Evolutionary conservation across 208 protist species (phyloP), one percentile per base, ranked within the genome.

Genomic region (Leishmania arabica): DNA sequence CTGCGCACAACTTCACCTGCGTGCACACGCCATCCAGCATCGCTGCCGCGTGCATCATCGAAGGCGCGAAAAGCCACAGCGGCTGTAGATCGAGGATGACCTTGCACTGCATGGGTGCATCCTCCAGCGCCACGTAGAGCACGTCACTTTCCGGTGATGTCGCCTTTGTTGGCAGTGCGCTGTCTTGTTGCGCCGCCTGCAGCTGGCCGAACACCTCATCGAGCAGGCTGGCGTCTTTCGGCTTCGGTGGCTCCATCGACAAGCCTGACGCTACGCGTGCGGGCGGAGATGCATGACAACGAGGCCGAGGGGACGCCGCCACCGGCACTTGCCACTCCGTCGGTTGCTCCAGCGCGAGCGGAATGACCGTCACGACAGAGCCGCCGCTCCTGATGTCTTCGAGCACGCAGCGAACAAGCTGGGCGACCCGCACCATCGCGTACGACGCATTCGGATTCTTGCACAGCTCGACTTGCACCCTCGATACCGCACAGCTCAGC

Each of bases 21-120:
- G 64, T 45, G 7, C 77, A 74, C 31, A 80, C 8, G 3, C 78
- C 78, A 13, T 53, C 17, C 40, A 86, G 62, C 31, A 77, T 49
- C 27, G 19, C 17, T 21, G 34, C 31, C 31, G 47, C 47, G 56
- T 47, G 54, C 27, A 47, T 47, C 82, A 79, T 74, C 34, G 82
- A 86, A 40, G 82, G 82, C 42, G 82, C 72, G 3, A 86, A 53
- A 40, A 86, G 27, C 82, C 82, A 86, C 58, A 86, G 54, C 24
- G 82, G 74, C 58, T 37, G 49, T 34, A 86, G 27, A 37, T 47
- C 27, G 0, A 72, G 15, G 34, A 60, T 54, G 19, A 82, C 54
- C 24, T 56, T 82, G 17, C 21, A 58, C 24, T 66, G 71, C 31
- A 51, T 24, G 1, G 64, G 54, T 1, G 13, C 19, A 49, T 76